Evolutionary conservation across 2,329 filamentous ascomycete genomes (phyloP).

Genomic region (Trichoderma sp.): DNA sequence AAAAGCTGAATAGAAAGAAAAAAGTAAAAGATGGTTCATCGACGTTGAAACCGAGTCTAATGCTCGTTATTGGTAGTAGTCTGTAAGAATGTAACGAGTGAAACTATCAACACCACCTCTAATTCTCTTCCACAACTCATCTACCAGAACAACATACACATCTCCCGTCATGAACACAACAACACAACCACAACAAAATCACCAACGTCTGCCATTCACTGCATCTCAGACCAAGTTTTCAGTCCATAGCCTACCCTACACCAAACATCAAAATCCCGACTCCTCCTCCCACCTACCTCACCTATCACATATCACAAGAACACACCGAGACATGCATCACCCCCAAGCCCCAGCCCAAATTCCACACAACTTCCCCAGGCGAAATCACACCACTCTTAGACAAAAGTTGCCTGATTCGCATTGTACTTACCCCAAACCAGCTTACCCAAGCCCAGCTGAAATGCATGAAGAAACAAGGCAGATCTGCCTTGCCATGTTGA

Average conservation of each 20-base stretch:
- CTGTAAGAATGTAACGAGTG: not conserved
- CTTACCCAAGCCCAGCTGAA: not conserved
- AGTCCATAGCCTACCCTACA: not conserved
- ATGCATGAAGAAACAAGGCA: not conserved
- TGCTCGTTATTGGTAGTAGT: not conserved
- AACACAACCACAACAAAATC: not conserved
- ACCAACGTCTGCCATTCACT: not conserved
- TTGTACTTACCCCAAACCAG: not conserved
- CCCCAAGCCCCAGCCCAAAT: not conserved
- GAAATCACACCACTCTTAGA: conserved; percentile 21
- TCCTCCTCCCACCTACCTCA: not conserved
- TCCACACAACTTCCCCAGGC: too few relatives aligned
- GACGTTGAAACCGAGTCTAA: not conserved
- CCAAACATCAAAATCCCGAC: not conserved
- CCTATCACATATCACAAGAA: not conserved
- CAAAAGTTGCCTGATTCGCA: not conserved
- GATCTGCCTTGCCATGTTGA: too few relatives aligned
- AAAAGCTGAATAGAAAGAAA: conserved; percentile 9
- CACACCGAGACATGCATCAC: conserved; percentile 19
- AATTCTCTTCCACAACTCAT: not conserved
- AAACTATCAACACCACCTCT: not conserved
- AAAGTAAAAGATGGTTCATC: not conserved
- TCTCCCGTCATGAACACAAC: not conserved
- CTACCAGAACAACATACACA: not conserved
- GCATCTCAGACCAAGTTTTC: not conserved